Conservation (phyloP, 805 yeast species). For the Isabelozyma rhagii region DNA sequence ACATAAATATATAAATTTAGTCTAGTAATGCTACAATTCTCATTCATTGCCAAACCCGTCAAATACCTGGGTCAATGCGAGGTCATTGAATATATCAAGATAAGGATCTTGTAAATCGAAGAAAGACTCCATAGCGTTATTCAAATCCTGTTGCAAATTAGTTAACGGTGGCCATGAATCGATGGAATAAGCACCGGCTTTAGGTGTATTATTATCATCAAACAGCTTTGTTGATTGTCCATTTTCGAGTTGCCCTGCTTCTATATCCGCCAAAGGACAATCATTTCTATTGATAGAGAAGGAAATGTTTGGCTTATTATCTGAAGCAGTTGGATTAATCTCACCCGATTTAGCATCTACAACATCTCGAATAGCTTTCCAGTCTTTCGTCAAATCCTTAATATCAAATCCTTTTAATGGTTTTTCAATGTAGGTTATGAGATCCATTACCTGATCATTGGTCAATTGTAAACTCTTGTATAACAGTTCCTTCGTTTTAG, state of each 20-base stretch:
- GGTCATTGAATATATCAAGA: slow-evolving; percentile 6
- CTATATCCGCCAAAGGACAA: not conserved
- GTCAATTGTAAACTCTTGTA: not conserved
- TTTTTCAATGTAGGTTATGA: not conserved
- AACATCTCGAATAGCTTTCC: not conserved
- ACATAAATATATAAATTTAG: not conserved
- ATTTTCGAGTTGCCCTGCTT: not conserved
- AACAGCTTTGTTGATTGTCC: not conserved
- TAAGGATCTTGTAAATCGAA: slow-evolving; percentile 8
- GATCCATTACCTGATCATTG: slow-evolving; percentile 4
- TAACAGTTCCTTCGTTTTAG: not conserved
- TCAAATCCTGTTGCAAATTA: not conserved
- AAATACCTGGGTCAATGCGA: not conserved
- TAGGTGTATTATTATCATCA: not conserved
- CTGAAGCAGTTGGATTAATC: not conserved
- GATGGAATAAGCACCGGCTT: not conserved
- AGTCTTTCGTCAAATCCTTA: slow-evolving; percentile 1
- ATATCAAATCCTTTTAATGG: not conserved
- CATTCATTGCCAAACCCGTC: not conserved
- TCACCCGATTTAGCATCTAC: not conserved
- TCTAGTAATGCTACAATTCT: not conserved
- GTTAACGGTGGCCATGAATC: not conserved
- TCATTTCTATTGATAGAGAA: not conserved
- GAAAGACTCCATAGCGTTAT: slow-evolving; percentile 6
- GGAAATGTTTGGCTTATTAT: not conserved